phyloP scores from a whole-genome alignment of 768 basidiomycete species.

The Mycena vulgaris region DNA sequence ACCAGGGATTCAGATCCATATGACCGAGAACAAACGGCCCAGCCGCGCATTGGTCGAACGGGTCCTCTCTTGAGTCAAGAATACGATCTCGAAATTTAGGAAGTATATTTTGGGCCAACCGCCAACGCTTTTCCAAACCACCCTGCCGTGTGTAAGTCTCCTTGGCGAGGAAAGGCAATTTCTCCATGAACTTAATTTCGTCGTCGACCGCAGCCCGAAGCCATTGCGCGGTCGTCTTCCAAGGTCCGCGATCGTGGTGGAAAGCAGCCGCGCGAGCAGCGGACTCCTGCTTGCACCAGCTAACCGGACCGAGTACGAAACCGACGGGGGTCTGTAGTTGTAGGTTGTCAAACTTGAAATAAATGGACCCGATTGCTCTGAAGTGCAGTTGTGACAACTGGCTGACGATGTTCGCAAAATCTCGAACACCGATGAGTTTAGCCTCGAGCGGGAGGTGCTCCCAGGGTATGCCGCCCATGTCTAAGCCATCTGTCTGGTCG shows the following conservation, averaged over 20 bases:
- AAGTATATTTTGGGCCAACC: slow-evolving; percentile 32
- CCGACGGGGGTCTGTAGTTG: slow-evolving; percentile 24
- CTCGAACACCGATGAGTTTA: slow-evolving; percentile 41
- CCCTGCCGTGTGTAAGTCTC: slow-evolving; percentile 28
- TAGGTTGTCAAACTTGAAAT: slow-evolving; percentile 39
- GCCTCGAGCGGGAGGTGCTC: slow-evolving; percentile 38
- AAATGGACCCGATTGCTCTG: slow-evolving; percentile 43
- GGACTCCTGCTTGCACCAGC: slow-evolving; percentile 41
- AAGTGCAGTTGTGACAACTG: slow-evolving; percentile 42
- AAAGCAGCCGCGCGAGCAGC: slow-evolving; percentile 31
- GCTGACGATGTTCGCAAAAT: slow-evolving; percentile 40
- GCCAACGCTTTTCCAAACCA: slow-evolving; percentile 23
- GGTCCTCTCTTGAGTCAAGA: slow-evolving; percentile 36
- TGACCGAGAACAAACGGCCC: slow-evolving; percentile 43
- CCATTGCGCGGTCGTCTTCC: slow-evolving; percentile 40
- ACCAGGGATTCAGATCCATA: slow-evolving; percentile 41
- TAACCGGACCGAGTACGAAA: slow-evolving; percentile 39
- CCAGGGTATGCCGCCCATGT: slow-evolving; percentile 41
- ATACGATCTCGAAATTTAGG: slow-evolving; percentile 38
- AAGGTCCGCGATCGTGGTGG: slow-evolving; percentile 41
- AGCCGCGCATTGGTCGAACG: slow-evolving; percentile 38
- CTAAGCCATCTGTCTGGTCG: slow-evolving; percentile 37
- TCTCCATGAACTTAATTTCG: slow-evolving; percentile 40
- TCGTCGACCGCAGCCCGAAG: slow-evolving; percentile 39
- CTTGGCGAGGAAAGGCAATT: slow-evolving; percentile 35